phyloP scores from a whole-genome alignment of 2,329 filamentous ascomycete species.

The Aspergillus sp. region DNA sequence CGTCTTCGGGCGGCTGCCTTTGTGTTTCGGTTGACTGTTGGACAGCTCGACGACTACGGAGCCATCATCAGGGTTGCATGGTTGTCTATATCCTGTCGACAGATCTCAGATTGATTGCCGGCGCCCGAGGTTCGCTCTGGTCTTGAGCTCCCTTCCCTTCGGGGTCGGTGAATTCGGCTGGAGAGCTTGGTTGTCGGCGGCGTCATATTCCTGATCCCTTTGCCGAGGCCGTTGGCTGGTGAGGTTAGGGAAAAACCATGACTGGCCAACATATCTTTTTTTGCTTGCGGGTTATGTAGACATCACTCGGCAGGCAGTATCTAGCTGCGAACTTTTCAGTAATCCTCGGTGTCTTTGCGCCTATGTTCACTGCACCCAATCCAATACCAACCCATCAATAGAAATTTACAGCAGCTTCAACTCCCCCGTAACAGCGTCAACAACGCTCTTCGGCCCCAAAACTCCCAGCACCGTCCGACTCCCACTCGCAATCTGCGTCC shows the following conservation, averaged over 20 bases:
- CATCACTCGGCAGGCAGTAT: too few relatives aligned
- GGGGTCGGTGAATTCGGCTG: constrained; percentile 56
- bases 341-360: too few relatives aligned
- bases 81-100: constrained; percentile 89
- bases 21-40: constrained; percentile 67
- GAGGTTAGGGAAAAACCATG: constrained; percentile 89
- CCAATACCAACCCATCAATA: background rate
- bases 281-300: too few relatives aligned
- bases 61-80: constrained; percentile 50
- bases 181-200: constrained; percentile 46
- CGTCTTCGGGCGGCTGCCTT: constrained; percentile 33
- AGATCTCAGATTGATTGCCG: constrained; percentile 72
- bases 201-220: constrained; percentile 86
- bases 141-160: constrained; percentile 54
- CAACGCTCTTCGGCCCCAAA: constrained; percentile 69
- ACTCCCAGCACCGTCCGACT: constrained; percentile 87
- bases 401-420: constrained; percentile 64
- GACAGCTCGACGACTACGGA: constrained; percentile 80
- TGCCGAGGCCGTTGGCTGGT: constrained; percentile 80
- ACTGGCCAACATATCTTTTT: constrained; percentile 53
- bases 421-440: constrained; percentile 76
- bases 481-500: constrained; percentile 90
- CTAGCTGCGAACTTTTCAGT: background rate
- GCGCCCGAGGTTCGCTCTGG: constrained; percentile 41
- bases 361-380: too few relatives aligned